Percentiles rank a stretch among this genome's conserved stretches.
phyloP scores from a whole-genome alignment of 2,329 filamentous ascomycete genomes.

The Didymella glomerata region DNA sequence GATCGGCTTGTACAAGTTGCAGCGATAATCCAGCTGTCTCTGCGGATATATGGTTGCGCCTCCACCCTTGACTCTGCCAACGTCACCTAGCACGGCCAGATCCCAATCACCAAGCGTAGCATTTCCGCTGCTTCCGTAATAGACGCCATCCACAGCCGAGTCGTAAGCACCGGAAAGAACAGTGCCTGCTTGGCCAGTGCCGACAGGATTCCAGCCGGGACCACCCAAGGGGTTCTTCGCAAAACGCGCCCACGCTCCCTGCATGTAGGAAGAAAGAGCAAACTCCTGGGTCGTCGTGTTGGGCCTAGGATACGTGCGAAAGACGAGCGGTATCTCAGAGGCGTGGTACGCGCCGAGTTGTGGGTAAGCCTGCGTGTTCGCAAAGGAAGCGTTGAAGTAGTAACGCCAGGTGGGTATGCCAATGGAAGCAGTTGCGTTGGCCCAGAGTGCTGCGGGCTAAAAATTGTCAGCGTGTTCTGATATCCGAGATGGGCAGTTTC shows the following conservation, averaged over 20 bases:
- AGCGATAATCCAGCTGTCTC: constrained; percentile 25
- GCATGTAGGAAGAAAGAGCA: constrained; percentile 32
- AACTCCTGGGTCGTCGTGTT: constrained; percentile 34
- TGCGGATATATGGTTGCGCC: constrained; percentile 32
- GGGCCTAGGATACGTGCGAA: constrained; percentile 29
- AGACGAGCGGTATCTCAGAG: constrained; percentile 36
- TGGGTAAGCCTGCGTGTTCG: constrained; percentile 29
- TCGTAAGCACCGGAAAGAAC: constrained; percentile 28
- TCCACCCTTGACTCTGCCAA: constrained; percentile 26
- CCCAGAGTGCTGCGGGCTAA: constrained; percentile 31
- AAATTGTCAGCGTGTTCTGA: background rate
- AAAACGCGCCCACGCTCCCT: constrained; percentile 38
- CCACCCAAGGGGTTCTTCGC: constrained; percentile 39
- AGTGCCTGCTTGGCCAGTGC: constrained; percentile 25
- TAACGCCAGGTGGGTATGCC: constrained; percentile 41
- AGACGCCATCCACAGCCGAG: constrained; percentile 18
- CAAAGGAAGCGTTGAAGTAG: constrained; percentile 43
- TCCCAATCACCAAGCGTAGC: constrained; percentile 25
- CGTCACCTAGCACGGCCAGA: constrained; percentile 30
- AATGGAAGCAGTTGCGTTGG: constrained; percentile 33
- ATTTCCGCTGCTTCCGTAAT: constrained; percentile 10
- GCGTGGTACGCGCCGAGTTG: constrained; percentile 34
- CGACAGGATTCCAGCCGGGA: constrained; percentile 37
- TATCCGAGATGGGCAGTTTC: background rate
- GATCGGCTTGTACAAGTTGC: constrained; percentile 26